Conservation (phyloP, 352 stramenopile genomes). For the Globisporangium acanthophoron region DNA sequence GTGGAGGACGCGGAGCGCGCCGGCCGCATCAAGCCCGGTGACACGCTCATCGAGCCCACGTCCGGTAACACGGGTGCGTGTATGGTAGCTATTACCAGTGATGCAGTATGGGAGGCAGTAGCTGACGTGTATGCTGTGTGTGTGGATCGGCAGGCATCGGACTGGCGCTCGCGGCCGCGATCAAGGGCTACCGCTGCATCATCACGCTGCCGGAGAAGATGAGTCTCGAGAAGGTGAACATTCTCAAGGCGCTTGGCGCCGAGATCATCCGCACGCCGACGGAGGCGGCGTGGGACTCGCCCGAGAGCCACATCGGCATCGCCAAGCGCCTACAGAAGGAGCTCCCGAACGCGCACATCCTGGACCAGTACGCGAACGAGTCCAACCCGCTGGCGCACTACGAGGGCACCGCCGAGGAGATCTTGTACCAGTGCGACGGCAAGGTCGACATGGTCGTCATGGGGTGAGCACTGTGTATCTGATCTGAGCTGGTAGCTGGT, state of each 20-base stretch:
- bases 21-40: slow-evolving; percentile 89
- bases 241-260: slow-evolving; percentile 94
- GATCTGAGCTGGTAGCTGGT: not conserved
- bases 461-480: slow-evolving; percentile 18
- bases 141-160: slow-evolving; percentile 71
- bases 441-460: slow-evolving; percentile 95
- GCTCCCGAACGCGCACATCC: slow-evolving; percentile 93
- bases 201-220: slow-evolving; percentile 93
- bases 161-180: slow-evolving; percentile 93
- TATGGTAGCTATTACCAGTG: too few relatives aligned
- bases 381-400: slow-evolving; percentile 95
- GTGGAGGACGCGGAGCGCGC: slow-evolving; percentile 89
- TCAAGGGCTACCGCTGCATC: slow-evolving; percentile 94
- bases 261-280: slow-evolving; percentile 96
- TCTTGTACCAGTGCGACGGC: slow-evolving; percentile 88
- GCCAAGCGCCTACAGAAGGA: slow-evolving; percentile 88
- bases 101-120: too few relatives aligned
- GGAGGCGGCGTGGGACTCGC: slow-evolving; percentile 93
- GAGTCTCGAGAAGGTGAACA: slow-evolving; percentile 93
- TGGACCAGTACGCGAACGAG: slow-evolving; percentile 95
- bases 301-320: slow-evolving; percentile 92
- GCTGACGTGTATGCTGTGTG: too few relatives aligned
- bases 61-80: slow-evolving; percentile 90
- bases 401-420: slow-evolving; percentile 93
- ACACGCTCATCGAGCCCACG: slow-evolving; percentile 96